These are phyloP conservation scores for Lagerstroemia speciosa DNA, from an alignment of 345 rosid species.

Conservation along the genomic window DNA sequence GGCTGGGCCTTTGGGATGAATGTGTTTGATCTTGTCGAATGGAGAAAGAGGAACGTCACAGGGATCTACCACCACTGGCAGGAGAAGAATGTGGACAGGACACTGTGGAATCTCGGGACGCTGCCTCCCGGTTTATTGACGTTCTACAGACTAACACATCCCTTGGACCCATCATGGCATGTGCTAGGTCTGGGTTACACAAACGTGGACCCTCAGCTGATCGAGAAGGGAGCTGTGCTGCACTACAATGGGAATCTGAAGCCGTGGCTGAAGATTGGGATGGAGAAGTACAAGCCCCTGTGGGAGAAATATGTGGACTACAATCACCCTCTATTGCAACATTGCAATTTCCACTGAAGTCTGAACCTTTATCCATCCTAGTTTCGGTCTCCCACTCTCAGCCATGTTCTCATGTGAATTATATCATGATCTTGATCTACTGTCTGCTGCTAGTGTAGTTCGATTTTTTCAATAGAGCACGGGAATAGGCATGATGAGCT, in stretches of 20 bases:
- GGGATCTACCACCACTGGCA: slow-evolving; percentile 93
- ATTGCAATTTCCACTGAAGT: slow-evolving; percentile 79
- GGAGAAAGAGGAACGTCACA: slow-evolving; percentile 85
- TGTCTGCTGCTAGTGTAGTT: neutral
- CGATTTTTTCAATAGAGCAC: slow-evolving; percentile 4
- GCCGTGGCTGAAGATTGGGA: slow-evolving; percentile 96
- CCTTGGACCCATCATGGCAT: slow-evolving; percentile 81
- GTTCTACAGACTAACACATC: slow-evolving; percentile 77
- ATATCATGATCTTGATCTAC: slow-evolving; percentile 6
- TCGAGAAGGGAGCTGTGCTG: slow-evolving; percentile 84
- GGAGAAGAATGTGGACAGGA: slow-evolving; percentile 73
- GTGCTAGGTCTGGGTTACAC: slow-evolving; percentile 85
- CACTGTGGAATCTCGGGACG: slow-evolving; percentile 93
- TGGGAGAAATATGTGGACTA: slow-evolving; percentile 92
- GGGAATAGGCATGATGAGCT: slow-evolving; percentile 8
- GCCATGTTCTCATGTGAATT: slow-evolving; percentile 10
- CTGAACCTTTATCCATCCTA: slow-evolving; percentile 22
- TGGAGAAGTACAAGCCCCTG: slow-evolving; percentile 84
- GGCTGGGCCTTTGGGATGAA: slow-evolving; percentile 99
- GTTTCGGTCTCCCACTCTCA: neutral
- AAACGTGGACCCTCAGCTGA: slow-evolving; percentile 61
- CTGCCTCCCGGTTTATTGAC: slow-evolving; percentile 85
- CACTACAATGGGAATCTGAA: slow-evolving; percentile 90
- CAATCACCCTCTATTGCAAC: slow-evolving; percentile 62
- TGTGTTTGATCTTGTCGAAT: slow-evolving; percentile 71